Evolutionary conservation across 257 asterid species (phyloP).

Genomic region (Solanum pinnatisectum): DNA sequence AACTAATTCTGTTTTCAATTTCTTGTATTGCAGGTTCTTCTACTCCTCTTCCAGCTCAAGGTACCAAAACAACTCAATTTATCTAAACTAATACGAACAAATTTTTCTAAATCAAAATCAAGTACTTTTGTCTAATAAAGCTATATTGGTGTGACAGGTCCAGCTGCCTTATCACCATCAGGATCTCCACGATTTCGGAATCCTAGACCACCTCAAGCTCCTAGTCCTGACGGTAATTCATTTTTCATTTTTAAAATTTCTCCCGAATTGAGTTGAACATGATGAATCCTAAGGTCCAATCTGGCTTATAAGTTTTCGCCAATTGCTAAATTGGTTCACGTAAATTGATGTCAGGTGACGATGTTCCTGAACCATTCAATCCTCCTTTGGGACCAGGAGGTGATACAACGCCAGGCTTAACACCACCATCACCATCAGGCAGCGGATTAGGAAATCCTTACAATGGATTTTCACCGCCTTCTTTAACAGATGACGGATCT

Average conservation of each 20-base stretch:
- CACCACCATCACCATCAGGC: constrained; percentile 8
- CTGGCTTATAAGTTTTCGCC: not conserved
- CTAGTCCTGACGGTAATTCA: constrained; percentile 22
- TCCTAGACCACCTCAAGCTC: constrained; percentile 17
- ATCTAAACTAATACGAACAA: not conserved
- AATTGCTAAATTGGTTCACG: not conserved
- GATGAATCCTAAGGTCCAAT: not conserved
- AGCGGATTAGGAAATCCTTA: not conserved
- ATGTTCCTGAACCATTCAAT: constrained; percentile 22
- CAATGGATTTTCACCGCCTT: constrained; percentile 6
- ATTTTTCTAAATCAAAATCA: not conserved
- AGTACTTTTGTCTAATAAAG: not conserved
- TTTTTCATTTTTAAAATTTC: not conserved
- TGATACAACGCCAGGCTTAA: not conserved
- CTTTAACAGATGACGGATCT: not conserved
- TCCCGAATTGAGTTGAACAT: not conserved
- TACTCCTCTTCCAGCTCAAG: constrained; percentile 62
- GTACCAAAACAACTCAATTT: constrained; percentile 12
- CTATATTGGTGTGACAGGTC: constrained; percentile 10
- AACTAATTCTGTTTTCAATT: not conserved
- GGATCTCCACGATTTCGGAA: constrained; percentile 9
- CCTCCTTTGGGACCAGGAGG: constrained; percentile 2
- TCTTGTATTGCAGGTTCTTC: constrained; percentile 19
- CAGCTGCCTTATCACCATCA: constrained; percentile 10
- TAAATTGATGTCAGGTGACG: constrained; percentile 19